Percentiles rank a stretch among this genome's conserved stretches.
These are phyloP conservation scores for Amanita muscaria DNA, from an alignment of 768 basidiomycete genomes.

Conservation along the genomic window DNA sequence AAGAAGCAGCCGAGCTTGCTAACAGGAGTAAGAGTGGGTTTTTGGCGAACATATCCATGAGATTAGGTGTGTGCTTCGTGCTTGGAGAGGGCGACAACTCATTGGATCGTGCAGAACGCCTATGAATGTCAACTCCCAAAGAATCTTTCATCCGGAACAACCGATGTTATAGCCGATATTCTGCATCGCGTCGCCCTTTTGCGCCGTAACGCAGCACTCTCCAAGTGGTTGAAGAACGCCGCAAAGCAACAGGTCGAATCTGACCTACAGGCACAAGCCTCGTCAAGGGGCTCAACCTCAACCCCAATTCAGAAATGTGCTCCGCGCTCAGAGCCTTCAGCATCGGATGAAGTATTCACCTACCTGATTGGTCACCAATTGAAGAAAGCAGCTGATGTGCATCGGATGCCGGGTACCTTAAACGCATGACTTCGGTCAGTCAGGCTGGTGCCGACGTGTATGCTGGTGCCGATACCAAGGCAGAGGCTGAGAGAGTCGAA, in stretches of 20 bases:
- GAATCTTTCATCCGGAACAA: constrained; percentile 9
- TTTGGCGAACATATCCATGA: no score
- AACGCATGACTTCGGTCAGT: constrained; percentile 81
- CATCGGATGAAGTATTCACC: constrained; percentile 55
- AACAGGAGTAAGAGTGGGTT: no score
- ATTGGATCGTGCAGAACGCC: no score
- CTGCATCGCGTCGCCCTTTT: constrained; percentile 51
- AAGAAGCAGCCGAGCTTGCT: no score
- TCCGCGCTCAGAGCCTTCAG: constrained; percentile 22
- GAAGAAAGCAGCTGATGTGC: constrained; percentile 75
- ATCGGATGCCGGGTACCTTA: constrained; percentile 66
- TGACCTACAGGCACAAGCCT: constrained; percentile 33
- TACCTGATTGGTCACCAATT: constrained; percentile 83
- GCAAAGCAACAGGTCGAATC: constrained; percentile 67
- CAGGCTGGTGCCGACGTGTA: constrained; percentile 81
- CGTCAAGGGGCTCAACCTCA: background rate
- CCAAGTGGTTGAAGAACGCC: constrained; percentile 74
- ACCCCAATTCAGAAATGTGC: background rate
- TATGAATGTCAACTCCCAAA: constrained; percentile 51
- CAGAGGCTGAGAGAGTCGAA: no score
- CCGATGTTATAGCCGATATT: constrained; percentile 48
- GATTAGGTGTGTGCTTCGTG: no score
- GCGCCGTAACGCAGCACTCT: constrained; percentile 71
- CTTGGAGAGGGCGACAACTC: no score
- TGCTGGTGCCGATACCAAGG: no score